Evolutionary conservation across 805 yeast genomes (phyloP).

Genomic region (Yamadazyma ubonensis): DNA sequence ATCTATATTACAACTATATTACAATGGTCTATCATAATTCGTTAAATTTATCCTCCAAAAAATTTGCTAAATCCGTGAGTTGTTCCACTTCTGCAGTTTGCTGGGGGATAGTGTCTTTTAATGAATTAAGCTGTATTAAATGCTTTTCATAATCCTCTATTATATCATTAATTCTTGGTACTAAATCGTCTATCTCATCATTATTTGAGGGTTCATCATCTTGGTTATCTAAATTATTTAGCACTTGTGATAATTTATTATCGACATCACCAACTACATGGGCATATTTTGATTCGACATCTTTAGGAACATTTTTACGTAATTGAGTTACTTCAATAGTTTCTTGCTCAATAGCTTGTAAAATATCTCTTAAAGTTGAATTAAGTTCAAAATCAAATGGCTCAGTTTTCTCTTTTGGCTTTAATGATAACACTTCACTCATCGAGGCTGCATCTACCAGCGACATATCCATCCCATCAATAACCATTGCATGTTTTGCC

Average conservation of each 20-base stretch:
- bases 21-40: not conserved
- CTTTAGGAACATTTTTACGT: constrained; percentile 52
- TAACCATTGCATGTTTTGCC: constrained; percentile 52
- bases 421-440: constrained; percentile 25
- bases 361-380: constrained; percentile 53
- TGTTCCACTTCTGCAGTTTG: constrained; percentile 34
- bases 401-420: constrained; percentile 48
- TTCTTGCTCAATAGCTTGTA: constrained; percentile 60
- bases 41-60: constrained; percentile 24
- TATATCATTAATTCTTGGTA: constrained; percentile 18
- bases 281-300: constrained; percentile 37
- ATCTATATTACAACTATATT: not conserved
- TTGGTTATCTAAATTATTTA: constrained; percentile 21
- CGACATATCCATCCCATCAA: constrained; percentile 53
- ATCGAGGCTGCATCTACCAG: constrained; percentile 18
- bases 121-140: constrained; percentile 28
- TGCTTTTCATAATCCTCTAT: constrained; percentile 26
- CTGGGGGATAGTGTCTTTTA: constrained; percentile 38
- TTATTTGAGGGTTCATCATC: constrained; percentile 11
- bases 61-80: constrained; percentile 28
- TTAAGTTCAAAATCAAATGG: constrained; percentile 70
- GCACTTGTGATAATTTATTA: constrained; percentile 26
- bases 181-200: constrained; percentile 11
- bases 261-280: constrained; percentile 32
- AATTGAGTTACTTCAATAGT: constrained; percentile 56